Conservation (phyloP, 176 grass and related monocot species). For the Carex parvula region DNA sequence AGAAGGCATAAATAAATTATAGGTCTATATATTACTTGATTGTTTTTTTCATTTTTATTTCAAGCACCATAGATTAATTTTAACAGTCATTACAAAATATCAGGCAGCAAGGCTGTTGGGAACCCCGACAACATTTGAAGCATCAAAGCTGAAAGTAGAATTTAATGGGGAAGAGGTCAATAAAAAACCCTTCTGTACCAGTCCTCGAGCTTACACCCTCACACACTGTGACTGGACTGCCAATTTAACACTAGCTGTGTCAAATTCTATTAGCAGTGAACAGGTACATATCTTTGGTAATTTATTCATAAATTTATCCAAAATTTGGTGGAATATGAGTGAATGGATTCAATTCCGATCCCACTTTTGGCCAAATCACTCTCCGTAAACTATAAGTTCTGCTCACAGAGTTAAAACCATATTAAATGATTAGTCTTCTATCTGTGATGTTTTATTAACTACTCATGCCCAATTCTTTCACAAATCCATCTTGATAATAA, state of each 20-base stretch:
- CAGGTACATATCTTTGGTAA: constrained; percentile 24
- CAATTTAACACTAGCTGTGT: constrained; percentile 68
- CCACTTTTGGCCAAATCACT: not conserved
- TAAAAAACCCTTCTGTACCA: constrained; percentile 33
- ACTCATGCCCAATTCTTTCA: not conserved
- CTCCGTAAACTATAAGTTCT: not conserved
- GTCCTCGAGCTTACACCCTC: constrained; percentile 69
- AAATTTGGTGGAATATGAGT: not conserved
- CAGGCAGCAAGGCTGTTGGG: constrained; percentile 79
- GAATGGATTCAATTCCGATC: not conserved
- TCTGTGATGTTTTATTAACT: not conserved
- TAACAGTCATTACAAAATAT: not conserved
- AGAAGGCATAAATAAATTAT: not conserved
- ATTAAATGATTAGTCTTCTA: not conserved
- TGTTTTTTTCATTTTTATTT: not conserved
- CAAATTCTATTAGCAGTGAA: constrained; percentile 45
- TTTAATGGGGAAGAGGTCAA: constrained; percentile 39
- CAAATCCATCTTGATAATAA: too few relatives aligned
- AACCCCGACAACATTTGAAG: constrained; percentile 72
- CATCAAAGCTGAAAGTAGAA: constrained; percentile 79
- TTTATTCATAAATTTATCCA: not conserved
- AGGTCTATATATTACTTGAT: not conserved
- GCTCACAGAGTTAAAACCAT: not conserved
- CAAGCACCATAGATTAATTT: not conserved
- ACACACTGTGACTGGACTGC: constrained; percentile 92